These are phyloP conservation scores for Eucalyptus cladocalyx DNA, from an alignment of 345 rosid species.

Conservation along the genomic window DNA sequence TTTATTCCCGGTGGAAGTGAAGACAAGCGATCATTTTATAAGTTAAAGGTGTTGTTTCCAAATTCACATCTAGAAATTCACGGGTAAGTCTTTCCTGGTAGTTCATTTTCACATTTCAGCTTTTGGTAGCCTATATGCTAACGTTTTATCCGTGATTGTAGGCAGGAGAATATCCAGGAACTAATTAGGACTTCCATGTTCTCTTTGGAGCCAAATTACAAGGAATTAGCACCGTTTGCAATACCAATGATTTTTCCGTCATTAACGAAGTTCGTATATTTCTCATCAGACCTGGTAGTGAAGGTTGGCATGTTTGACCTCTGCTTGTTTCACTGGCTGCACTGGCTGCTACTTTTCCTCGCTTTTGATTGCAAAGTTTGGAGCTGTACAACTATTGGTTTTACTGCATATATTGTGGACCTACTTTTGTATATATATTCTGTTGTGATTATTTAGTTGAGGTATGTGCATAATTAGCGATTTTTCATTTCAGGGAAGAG, in stretches of 20 bases:
- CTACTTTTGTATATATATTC: background rate
- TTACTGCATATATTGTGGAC: background rate
- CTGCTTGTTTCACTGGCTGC: background rate
- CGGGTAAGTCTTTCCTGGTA: conserved; percentile 4
- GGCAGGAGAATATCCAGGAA: conserved; percentile 24
- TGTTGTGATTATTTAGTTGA: background rate
- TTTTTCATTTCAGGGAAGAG: conserved; percentile 13
- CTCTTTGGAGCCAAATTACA: background rate
- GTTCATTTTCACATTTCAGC: background rate
- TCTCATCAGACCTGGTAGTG: conserved; percentile 15
- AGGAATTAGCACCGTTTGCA: conserved; percentile 18
- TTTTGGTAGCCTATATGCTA: background rate
- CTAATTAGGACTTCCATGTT: background rate
- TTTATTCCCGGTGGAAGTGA: conserved; percentile 24
- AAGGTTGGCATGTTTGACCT: conserved; percentile 12
- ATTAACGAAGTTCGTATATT: conserved; percentile 15
- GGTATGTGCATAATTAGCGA: background rate
- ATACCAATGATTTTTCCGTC: conserved; percentile 8
- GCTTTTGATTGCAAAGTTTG: background rate
- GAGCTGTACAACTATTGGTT: background rate
- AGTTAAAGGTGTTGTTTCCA: conserved; percentile 35
- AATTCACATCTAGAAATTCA: conserved; percentile 24
- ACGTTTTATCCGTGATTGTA: background rate
- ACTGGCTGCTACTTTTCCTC: background rate
- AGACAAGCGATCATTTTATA: conserved; percentile 21